Conservation (phyloP, 1,284 basidiomycete species). For the Xerocomus minutiporus region DNA sequence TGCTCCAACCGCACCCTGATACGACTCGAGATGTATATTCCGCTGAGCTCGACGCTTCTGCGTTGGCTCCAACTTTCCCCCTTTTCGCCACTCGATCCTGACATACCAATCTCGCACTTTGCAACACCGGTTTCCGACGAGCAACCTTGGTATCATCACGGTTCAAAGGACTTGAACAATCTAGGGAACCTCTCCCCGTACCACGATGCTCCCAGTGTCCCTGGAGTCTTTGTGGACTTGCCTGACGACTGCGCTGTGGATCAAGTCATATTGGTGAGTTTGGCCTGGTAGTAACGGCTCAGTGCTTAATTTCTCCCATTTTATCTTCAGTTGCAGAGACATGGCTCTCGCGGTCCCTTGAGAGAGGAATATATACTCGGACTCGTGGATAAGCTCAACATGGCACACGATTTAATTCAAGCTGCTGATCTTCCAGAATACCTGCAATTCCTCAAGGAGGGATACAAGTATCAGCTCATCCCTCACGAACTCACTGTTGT, state of each 20-base stretch:
- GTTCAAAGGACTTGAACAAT: constrained; percentile 9
- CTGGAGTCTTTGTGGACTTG: constrained; percentile 33
- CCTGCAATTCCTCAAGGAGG: constrained; percentile 40
- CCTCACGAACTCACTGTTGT: constrained; percentile 18
- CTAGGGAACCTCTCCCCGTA: constrained; percentile 41
- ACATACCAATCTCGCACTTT: neutral
- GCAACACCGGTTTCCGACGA: neutral
- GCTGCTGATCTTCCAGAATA: constrained; percentile 31
- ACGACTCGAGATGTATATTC: constrained; percentile 15
- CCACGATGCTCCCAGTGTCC: constrained; percentile 32
- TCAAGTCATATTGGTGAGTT: constrained; percentile 37
- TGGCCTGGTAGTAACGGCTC: neutral
- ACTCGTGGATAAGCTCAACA: constrained; percentile 34
- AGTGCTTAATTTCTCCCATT: neutral
- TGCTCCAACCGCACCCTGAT: neutral
- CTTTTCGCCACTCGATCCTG: neutral
- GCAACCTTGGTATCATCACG: neutral
- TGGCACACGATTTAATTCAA: constrained; percentile 28
- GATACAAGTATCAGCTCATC: constrained; percentile 33
- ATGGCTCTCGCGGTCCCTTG: constrained; percentile 30
- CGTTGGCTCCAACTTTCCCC: constrained; percentile 13
- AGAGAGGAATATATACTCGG: constrained; percentile 29
- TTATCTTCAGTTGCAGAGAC: constrained; percentile 15
- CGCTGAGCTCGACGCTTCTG: constrained; percentile 4
- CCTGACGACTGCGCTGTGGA: constrained; percentile 42